Evolutionary conservation across 495 filamentous ascomycete genomes (phyloP), one percentile per base, ranked within the genome.

Genomic region (Hypoxylon lienhwacheense): DNA sequence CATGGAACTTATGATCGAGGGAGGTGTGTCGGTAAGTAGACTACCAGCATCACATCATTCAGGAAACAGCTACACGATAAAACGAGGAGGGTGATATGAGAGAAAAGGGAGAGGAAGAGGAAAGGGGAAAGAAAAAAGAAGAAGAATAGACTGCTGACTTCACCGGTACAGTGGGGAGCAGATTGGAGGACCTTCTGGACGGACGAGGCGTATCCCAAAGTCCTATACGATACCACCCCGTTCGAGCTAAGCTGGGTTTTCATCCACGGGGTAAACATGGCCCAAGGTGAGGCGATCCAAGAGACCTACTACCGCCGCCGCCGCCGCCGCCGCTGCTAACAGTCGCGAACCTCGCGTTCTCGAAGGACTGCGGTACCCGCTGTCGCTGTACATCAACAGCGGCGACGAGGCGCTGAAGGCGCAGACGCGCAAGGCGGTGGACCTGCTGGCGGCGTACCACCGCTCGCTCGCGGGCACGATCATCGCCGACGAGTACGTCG

Each of bases 221-320:
- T 59, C 12, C 36, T 47, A 7, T 47, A 59, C 28, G 55, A 59
- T 0, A 29, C 33, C 4, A 59, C 48, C 1, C 55, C 55, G n/a
- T 59, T 14, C 3, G n/a, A 54, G 4, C 11, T 59, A n/a, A 53
- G 47, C 35, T 59, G 55, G 55, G 55, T 59, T 2, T 69, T 51
- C 32, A 50, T 67, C 16, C 66, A 69, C 21, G 66, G 66, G 0
- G 66, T 69, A 10, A 69, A 67, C 34, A 63, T 66, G 39, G 66
- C 64, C 1, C 61, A 69, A 55, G 66, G 66, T 68, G 43, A 48
- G 63, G 20, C 4, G 5, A 25, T 11, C 7, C 1, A 16, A 33
- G 10, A 5, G 14, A 25, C n/a, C n/a, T 19, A 19, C 16, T 7
- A 24, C 19, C n/a, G 6, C 17, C 16, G 22, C 1, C n/a, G n/a